These are phyloP conservation scores for Tylopilus sp. DNA, from an alignment of 1,284 basidiomycete species.

Conservation along the genomic window DNA sequence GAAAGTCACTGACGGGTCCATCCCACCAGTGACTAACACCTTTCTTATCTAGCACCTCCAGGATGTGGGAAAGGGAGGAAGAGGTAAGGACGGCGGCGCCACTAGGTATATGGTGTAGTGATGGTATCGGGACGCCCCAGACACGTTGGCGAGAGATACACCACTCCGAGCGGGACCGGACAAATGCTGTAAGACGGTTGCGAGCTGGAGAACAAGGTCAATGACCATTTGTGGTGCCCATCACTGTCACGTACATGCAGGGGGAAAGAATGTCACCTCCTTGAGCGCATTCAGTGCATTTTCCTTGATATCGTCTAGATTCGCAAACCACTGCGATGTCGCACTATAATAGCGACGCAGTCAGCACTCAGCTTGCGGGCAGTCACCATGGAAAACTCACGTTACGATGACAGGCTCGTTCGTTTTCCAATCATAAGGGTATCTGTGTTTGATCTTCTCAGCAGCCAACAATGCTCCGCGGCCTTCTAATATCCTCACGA, in stretches of 20 bases:
- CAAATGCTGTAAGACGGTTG: constrained; percentile 82
- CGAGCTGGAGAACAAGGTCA: constrained; percentile 53
- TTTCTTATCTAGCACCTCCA: constrained; percentile 68
- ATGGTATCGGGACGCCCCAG: constrained; percentile 98
- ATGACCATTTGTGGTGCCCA: neutral
- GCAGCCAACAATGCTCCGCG: constrained; percentile 65
- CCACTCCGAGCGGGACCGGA: constrained; percentile 93
- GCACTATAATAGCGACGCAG: constrained; percentile 53
- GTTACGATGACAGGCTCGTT: constrained; percentile 89
- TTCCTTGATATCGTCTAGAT: constrained; percentile 82
- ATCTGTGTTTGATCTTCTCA: constrained; percentile 80
- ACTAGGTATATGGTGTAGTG: constrained; percentile 70
- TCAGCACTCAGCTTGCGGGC: constrained; percentile 9
- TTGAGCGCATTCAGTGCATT: constrained; percentile 72
- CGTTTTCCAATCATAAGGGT: constrained; percentile 98
- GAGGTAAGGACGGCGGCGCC: constrained; percentile 68
- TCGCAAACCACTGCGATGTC: constrained; percentile 98
- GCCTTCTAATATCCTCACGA: constrained; percentile 64
- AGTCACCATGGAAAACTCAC: constrained; percentile 41
- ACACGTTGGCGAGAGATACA: constrained; percentile 98
- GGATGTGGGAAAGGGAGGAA: constrained; percentile 75
- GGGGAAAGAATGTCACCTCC: constrained; percentile 77
- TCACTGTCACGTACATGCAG: constrained; percentile 49
- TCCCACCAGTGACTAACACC: constrained; percentile 92
- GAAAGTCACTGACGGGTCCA: constrained; percentile 80